Evolutionary conservation across 1,139 yeast genomes (phyloP), one percentile per base, ranked within the genome.

Genomic region (Suhomyces anneliseae): DNA sequence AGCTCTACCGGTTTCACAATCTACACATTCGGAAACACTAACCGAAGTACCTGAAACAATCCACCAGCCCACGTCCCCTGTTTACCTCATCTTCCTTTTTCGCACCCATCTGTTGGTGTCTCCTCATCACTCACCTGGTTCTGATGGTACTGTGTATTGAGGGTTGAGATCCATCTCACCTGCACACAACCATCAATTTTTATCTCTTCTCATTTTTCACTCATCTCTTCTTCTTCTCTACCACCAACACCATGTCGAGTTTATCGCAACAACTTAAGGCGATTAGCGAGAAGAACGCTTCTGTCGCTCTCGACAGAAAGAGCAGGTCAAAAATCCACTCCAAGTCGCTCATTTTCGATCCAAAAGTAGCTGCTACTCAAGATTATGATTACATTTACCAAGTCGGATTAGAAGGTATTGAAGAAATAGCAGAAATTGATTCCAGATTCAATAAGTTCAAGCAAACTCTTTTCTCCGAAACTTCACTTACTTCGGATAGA

Each of bases 311-410:
- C 52, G 97, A 92, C 62, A 82, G 97, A 66, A 90, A 90, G 68
- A 78, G 83, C 57, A 78, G 97, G 64, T 88, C 92, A 53, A 88
- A 87, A 68, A 71, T 90, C 53, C 99, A 93, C 62, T 83, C 96
- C 27, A 84, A 89, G 39, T 93, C 99, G 42, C 79, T 93, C 57
- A 80, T 93, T 38, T 92, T 87, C 65, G 96, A 90, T 44, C 79
- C 97, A 8, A 83, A 86, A 60, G 83, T 82, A 49, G 99, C 99
- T 27, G 88, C 96, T 9, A 80, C 92, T 35, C 99, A 95, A 70
- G 99, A 95, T 65, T 90, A 82, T 61, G 97, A 90, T 60, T 76
- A 85, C 45, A 83, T 93, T 52, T 88, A 79, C 62, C 81, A 84
- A 46, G 79, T 82, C 47, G 87, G 95, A 3, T 59, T 79, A 8